Evolutionary conservation across 1,139 yeast species (phyloP), one percentile per base, ranked within the genome.

Genomic region (Candida glucosophila): DNA sequence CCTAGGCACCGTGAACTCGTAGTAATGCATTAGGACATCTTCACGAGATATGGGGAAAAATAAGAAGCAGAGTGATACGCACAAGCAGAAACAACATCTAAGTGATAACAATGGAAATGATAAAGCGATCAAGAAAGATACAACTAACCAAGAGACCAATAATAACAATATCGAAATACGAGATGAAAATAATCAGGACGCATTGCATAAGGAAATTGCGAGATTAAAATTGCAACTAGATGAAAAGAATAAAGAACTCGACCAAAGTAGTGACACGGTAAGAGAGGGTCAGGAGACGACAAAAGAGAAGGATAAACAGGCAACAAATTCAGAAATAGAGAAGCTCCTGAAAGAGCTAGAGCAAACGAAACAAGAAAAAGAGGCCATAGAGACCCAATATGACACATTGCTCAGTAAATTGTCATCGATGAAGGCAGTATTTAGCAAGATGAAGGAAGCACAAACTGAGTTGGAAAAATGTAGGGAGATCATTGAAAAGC

Each of bases 401-500:
- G 83, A 85, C 37, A 64, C 68, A n/a, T 57, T 90, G 12, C 56
- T 86, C 31, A 78, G 76, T 35, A 72, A 82, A 45, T 60, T 90
- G 17, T 73, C 93, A 2, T 74, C 82, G 3, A 85, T 90, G 82
- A 85, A 82, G 43, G 58, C 80, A 0, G 67, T 79, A 2, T 80
- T 81, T 47, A 68, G 67, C 30, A 78, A 79, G 39, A 77, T 79
- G 85, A 79, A 79, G 43, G 77, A 73, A 33, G 65, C 92, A 0
- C 80, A 90, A 37, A 63, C 64, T 6, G 93, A 85, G 37, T 58
- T 86, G 20, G 79, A 76, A 26, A 59, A 58, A 21, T 58, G 76
- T 0, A 74, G 72, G 38, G 72, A 60, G 46, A 34, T 49, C 39
- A 44, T 49, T 23, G 49, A 34, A 20, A 30, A 23, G 15, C 40